Base-by-base conservation (phyloP, 1,139 yeast genomes). In the Yamadazyma atlantica region DNA sequence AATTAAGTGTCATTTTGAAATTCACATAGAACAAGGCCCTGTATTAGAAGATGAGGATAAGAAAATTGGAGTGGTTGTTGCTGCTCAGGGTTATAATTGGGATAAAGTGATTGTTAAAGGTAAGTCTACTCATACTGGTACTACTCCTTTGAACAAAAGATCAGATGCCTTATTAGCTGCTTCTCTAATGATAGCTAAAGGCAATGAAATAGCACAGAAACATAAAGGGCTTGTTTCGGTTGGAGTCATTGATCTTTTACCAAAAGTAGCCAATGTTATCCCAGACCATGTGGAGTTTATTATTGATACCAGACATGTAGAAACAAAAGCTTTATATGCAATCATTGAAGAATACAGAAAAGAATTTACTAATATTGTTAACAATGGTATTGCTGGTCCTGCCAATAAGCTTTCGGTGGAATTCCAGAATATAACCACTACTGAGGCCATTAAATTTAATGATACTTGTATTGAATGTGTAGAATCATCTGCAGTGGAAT, bases 11-110 rank as follows among this genome's bases (percentile, higher is more conserved):
- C 88, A 83, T 58, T 82, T 83, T 54, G 90, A 83, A 55, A 64
- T 82, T 40, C 90, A 83, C 52, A 83, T 83, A 42, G 89, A 83
- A 53, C 90, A 83, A 57, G 90, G 89, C 4, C 88, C 89, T 4
- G 66, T 80, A 32, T 66, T 83, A 38, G 88, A 83, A 54, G 68
- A 69, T 17, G 72, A 69, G 28, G 51, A 69, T 1, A 72, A 76
- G 49, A 71, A 71, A 43, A 77, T 83, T 41, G 90, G 89, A 16
- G 66, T 82, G 29, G 88, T 82, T 3, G 65, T 68, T 10, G 85
- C 85, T 14, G 86, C 75, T 16, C 88, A 83, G 55, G 85, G 84
- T 2, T 80, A 78, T 50, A 62, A 69, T 32, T 83, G 90, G 89
- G 65, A 69, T 42, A 73, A 69, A 36, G 67, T 80, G 13, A 68